These are phyloP conservation scores for Alternaria atra DNA, from an alignment of 2,329 filamentous ascomycete species.

Conservation along the genomic window DNA sequence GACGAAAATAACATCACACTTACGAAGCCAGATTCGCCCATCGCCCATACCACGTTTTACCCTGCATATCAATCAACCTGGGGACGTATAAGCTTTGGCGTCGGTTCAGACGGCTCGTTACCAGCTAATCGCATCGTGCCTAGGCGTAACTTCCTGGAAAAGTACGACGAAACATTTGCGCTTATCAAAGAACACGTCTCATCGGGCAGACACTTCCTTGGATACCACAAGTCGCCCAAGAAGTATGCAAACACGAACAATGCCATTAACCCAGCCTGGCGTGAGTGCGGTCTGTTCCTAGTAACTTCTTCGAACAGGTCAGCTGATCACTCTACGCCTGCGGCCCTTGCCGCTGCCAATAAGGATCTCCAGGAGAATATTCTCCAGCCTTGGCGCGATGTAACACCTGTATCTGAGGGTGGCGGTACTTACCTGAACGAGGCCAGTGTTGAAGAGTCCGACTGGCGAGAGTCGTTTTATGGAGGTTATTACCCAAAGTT, in stretches of 20 bases:
- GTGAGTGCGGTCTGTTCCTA: conserved; percentile 26
- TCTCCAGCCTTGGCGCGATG: conserved; percentile 24
- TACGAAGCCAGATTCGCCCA: too few species aligned
- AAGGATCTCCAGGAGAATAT: conserved; percentile 23
- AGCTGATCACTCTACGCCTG: conserved; percentile 14
- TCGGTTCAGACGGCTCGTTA: too few species aligned
- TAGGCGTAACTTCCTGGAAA: conserved; percentile 32
- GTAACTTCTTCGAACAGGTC: conserved; percentile 12
- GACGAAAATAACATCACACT: conserved; percentile 28
- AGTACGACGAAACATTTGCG: conserved; percentile 27
- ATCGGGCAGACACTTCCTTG: conserved; percentile 18
- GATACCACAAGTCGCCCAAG: too few species aligned
- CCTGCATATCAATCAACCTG: too few species aligned
- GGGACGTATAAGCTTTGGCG: too few species aligned
- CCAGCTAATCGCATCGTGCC: conserved; percentile 43
- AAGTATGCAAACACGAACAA: conserved; percentile 28
- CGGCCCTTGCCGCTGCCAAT: too few species aligned
- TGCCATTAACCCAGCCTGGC: conserved; percentile 31
- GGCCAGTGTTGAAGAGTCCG: conserved; percentile 44
- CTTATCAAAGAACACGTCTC: conserved; percentile 54
- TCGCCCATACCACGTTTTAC: too few species aligned
- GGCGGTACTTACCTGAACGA: conserved; percentile 46
- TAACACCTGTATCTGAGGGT: conserved; percentile 18
- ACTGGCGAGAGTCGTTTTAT: conserved; percentile 49
- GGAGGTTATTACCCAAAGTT: conserved; percentile 31